Conservation (phyloP, 2,329 filamentous ascomycete species). For the Cyphellophora attinorum region DNA sequence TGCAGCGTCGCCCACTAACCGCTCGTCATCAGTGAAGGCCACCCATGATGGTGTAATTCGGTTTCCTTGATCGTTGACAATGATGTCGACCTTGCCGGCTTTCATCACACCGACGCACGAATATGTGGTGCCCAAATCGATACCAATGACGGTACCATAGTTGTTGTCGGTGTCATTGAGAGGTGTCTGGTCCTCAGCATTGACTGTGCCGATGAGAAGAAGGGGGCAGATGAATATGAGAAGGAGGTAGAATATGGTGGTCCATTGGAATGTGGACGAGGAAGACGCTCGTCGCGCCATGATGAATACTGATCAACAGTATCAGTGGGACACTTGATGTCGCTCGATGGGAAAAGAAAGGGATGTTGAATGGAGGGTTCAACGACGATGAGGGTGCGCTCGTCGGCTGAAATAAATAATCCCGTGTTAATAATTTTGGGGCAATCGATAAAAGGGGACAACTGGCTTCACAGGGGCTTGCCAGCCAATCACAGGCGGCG, state of each 20-base stretch:
- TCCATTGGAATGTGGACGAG: constrained; percentile 57
- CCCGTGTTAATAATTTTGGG: no score
- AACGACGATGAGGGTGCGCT: no score
- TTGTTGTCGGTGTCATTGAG: constrained; percentile 46
- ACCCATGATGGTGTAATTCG: constrained; percentile 93
- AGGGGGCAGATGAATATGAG: constrained; percentile 78
- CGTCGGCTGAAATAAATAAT: no score
- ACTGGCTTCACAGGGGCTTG: no score
- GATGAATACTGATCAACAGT: constrained; percentile 3
- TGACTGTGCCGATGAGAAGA: constrained; percentile 67
- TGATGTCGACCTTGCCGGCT: constrained; percentile 88
- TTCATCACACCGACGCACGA: constrained; percentile 92
- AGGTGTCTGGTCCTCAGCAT: constrained; percentile 61
- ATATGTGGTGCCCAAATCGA: constrained; percentile 85
- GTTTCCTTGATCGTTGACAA: constrained; percentile 95
- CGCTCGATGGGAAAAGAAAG: no score
- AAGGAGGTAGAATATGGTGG: constrained; percentile 81
- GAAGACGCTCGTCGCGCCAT: constrained; percentile 15
- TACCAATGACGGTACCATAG: constrained; percentile 87
- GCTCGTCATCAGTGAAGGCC: constrained; percentile 93
- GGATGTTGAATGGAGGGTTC: no score
- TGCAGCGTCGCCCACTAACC: constrained; percentile 91
- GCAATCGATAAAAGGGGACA: no score
- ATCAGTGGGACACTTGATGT: no score
- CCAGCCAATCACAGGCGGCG: no score